Base-by-base conservation (phyloP, 1,284 basidiomycete genomes). In the Trametes sp. region DNA sequence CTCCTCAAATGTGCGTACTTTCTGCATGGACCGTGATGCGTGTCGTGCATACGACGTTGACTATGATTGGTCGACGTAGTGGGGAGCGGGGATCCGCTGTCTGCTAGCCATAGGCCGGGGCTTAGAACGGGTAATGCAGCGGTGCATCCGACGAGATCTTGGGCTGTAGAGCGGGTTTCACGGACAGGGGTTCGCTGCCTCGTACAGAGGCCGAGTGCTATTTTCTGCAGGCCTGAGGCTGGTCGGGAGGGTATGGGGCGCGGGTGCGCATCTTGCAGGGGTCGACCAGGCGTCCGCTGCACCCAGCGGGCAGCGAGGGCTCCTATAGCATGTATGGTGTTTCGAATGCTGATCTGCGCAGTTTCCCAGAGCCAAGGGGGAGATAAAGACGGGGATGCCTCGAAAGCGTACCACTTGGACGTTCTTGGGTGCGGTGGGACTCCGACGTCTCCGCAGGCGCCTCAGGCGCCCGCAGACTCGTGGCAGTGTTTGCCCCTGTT, bases 301-400 rank as follows among this genome's bases (percentile, higher is more conserved):
- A 51, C 31, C 3, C 21, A 8, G 13, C 45, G 24, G 45, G 13
- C 7, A 16, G 13, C 14, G 21, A 26, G 24, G 24, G 14, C 13
- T 5, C 26, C 45, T 28, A 33, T 35, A 14, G 26, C 13, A 16
- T 24, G 9, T 4, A 28, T 14, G 50, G 13, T n/a, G 38, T 51
- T 24, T 1, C 10, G 8, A 10, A 24, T 23, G 23, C 21, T 33
- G n/a, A 33, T 13, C n/a, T 21, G 26, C 21, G 41, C 13, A 9
- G 35, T 29, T 59, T 59, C 57, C 35, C 57, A 59, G 31, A 54
- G 57, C 41, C 44, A 53, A 54, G 57, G 33, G n/a, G 6, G n/a
- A 33, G 36, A 54, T 59, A 59, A 59, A 33, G 57, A 23, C 23
- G 42, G 33, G n/a, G 44, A 50, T 50, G 57, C 51, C 51, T 54